Base-by-base conservation (phyloP, 768 basidiomycete species). In the Rhizopogon roseolus region DNA sequence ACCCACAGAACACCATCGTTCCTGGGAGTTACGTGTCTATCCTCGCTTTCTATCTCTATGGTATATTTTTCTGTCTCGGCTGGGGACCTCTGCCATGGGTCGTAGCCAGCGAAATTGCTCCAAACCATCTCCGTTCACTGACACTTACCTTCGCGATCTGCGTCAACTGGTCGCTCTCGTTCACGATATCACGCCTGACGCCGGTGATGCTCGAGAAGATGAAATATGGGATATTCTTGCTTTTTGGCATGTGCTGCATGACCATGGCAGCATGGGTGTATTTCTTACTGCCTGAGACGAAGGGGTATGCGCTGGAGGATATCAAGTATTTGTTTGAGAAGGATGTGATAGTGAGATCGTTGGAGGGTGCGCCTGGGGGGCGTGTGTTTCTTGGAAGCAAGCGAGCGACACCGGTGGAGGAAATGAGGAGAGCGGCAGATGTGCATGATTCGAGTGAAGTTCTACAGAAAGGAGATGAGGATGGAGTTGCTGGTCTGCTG, bases 221-320 rank as follows among this genome's bases (percentile, higher is more conserved):
- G 28, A 65, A 55, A 3, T 72, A 72, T 49, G 72, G 72, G 27
- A 76, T 73, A 17, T 77, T 76, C 61, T 64, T 76, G 0, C 41
- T 75, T 19, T 76, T 76, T 44, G 74, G 75, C 6, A 57, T 71
- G 46, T 73, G 69, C 59, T 77, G 76, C 58, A 17, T 76, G 28
- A 50, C 72, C 52, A 74, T 77, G 70, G 62, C 71, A 38, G 52
- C 67, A 7, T 80, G 75, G 76, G 66, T 74, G 37, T 75, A 76
- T 62, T 54, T 74, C 49, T 71, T 68, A 58, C 64, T 78, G 11
- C 78, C 78, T 2, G 78, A 80, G 63, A 79, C 76, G n/a, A 66
- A 64, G 16, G 75, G 75, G 22, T 68, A 70, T 52, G 72, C 71
- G 16, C 58, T 78, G 55, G 77, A 79, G 64, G 76, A 78, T 53